Base-by-base conservation (phyloP, 306 rosid species). In the Lotus japonicus region DNA sequence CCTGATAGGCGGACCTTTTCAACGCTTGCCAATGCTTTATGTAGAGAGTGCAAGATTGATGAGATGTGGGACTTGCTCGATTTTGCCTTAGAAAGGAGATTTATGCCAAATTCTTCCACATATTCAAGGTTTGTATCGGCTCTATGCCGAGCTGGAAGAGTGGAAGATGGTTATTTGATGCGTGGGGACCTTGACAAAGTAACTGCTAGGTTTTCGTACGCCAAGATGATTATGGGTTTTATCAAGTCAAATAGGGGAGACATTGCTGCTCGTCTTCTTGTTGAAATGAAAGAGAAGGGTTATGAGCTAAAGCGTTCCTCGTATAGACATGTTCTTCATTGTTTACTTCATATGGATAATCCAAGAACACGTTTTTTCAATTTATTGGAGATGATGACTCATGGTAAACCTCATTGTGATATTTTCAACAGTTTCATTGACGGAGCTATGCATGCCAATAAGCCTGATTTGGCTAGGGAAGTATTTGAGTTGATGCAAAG, bases 261-360 rank as follows among this genome's bases (percentile, higher is more conserved):
- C 36, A 77, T 84, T 67, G 87, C 89, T 56, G 91, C 94, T 14
- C 84, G 79, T 51, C 91, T 92, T 77, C 89, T 92, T 18, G 54
- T 86, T 67, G 97, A 92, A 77, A 87, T 92, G 97, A 81, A 81
- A 64, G 86, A 55, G 65, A 88, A 76, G 60, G 91, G 89, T 66
- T 43, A 81, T 83, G 36, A 0, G 33, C 75, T 80, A 5, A 60
- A 50, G 12, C 76, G 65, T 6, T 12, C 50, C 8, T 13, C 80
- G 50, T 77, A 51, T 65, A 79, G 80, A 73, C 59, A 48, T 67
- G 95, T 89, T 77, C 16, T 92, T 73, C 16, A 44, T 21, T 48
- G 79, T 78, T 63, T 92, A 39, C 78, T 74, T 77, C 48, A 53
- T 26, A 86, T 76, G 89, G 84, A 80, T 43, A 84, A 84, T 79